A percentile compares a stretch with the other conserved stretches of the same genome.
Conservation (phyloP, 148 eudicot genomes). For the Dianthus caryophyllus region DNA sequence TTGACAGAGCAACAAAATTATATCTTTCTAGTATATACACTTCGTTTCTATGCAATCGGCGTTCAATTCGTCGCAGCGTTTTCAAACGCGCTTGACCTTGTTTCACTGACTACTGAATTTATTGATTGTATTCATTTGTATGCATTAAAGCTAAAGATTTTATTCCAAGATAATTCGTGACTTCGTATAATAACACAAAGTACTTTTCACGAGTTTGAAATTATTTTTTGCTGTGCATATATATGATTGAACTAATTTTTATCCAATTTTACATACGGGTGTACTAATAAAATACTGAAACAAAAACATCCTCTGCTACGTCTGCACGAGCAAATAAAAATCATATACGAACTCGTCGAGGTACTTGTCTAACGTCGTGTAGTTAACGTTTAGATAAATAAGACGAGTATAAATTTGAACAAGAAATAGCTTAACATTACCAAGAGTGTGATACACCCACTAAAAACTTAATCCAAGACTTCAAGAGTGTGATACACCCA, state of each 20-base stretch:
- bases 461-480: too few relatives aligned
- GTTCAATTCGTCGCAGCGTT: conserved; percentile 19
- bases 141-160: conserved; percentile 19
- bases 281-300: neutral
- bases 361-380: conserved; percentile 48
- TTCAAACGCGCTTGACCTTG: conserved; percentile 20
- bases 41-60: conserved; percentile 6
- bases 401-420: too few relatives aligned
- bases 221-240: neutral
- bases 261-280: too few relatives aligned
- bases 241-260: neutral
- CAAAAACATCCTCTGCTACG: neutral
- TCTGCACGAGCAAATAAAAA: neutral
- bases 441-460: too few relatives aligned
- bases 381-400: conserved; percentile 54
- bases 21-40: conserved; percentile 1
- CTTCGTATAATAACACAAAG: neutral
- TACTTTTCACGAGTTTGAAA: neutral
- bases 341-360: conserved; percentile 40
- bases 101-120: conserved; percentile 13
- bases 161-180: neutral
- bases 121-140: conserved; percentile 17
- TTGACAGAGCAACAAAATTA: neutral
- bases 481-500: too few relatives aligned
- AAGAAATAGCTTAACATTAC: too few relatives aligned